Percentiles rank a stretch among this genome's conserved stretches.
These are phyloP conservation scores for Gynandropsis gynandra DNA, from an alignment of 345 rosid genomes.

Conservation along the genomic window DNA sequence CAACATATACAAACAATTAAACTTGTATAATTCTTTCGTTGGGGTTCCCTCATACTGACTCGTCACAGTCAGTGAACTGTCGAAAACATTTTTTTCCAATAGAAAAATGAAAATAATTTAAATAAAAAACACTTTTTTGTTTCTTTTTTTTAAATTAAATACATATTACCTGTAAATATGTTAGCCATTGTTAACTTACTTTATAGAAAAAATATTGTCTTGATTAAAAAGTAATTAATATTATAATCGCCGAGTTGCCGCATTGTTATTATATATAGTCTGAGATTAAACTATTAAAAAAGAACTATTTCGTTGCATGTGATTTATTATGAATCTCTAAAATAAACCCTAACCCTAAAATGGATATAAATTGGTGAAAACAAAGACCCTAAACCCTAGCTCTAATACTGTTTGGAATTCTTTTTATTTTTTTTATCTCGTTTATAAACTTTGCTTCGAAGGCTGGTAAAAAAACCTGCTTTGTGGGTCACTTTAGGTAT, in stretches of 20 bases:
- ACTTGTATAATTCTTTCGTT: slow-evolving; percentile 26
- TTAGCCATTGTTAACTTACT: slow-evolving; percentile 4
- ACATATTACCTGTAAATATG: no score
- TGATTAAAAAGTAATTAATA: not conserved
- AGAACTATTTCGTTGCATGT: slow-evolving; percentile 19
- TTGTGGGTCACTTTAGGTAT: slow-evolving; percentile 33
- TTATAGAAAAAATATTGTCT: not conserved
- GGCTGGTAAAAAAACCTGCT: slow-evolving; percentile 26
- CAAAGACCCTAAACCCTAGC: slow-evolving; percentile 1
- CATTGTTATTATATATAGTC: no score
- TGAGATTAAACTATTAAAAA: not conserved
- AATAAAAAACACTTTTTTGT: not conserved
- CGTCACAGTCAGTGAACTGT: slow-evolving; percentile 34
- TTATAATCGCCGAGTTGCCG: no score
- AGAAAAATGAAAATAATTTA: slow-evolving; percentile 5
- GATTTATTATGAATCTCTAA: slow-evolving; percentile 21
- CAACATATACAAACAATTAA: slow-evolving; percentile 29
- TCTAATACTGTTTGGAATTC: not conserved
- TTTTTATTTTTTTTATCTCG: not conserved
- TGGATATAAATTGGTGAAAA: slow-evolving; percentile 11
- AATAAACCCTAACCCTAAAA: slow-evolving; percentile 26
- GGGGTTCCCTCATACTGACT: slow-evolving; percentile 29
- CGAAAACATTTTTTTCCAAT: slow-evolving; percentile 6
- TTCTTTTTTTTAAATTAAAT: not conserved
- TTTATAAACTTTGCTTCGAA: slow-evolving; percentile 31